Conservation (phyloP, 495 filamentous ascomycete species). For the Annulohypoxylon stygium region DNA sequence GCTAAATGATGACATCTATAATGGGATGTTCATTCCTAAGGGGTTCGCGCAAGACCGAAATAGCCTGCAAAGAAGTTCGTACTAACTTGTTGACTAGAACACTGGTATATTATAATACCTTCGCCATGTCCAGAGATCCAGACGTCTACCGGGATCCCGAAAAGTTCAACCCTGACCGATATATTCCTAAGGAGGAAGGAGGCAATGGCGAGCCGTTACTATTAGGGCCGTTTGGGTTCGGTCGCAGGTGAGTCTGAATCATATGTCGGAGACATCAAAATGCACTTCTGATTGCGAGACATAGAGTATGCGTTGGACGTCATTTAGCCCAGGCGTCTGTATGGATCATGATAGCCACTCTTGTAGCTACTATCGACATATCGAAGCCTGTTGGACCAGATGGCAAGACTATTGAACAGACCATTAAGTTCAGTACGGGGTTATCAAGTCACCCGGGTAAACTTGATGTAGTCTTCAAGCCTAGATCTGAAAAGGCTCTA, state of each 20-base stretch:
- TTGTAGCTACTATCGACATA: conserved; percentile 45
- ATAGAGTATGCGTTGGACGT: conserved; percentile 44
- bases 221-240: conserved; percentile 68
- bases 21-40: conserved; percentile 63
- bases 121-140: conserved; percentile 62
- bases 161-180: conserved; percentile 62
- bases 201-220: conserved; percentile 64
- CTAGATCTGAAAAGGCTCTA: conserved; percentile 40
- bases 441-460: conserved; percentile 44
- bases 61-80: background rate
- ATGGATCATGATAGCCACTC: conserved; percentile 47
- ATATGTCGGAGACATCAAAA: background rate
- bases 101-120: conserved; percentile 61
- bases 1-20: conserved; percentile 64
- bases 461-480: conserved; percentile 43
- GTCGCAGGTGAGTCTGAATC: conserved; percentile 42
- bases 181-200: conserved; percentile 57
- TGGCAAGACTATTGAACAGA: conserved; percentile 40
- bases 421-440: conserved; percentile 44
- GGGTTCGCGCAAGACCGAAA: conserved; percentile 30
- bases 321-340: conserved; percentile 48
- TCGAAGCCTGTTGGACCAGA: conserved; percentile 42
- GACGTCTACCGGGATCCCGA: conserved; percentile 56
- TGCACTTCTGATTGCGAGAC: background rate
- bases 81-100: conserved; percentile 43